Evolutionary conservation across 2,329 filamentous ascomycete genomes (phyloP).

Genomic region (Myriosclerotinia scirpicola): DNA sequence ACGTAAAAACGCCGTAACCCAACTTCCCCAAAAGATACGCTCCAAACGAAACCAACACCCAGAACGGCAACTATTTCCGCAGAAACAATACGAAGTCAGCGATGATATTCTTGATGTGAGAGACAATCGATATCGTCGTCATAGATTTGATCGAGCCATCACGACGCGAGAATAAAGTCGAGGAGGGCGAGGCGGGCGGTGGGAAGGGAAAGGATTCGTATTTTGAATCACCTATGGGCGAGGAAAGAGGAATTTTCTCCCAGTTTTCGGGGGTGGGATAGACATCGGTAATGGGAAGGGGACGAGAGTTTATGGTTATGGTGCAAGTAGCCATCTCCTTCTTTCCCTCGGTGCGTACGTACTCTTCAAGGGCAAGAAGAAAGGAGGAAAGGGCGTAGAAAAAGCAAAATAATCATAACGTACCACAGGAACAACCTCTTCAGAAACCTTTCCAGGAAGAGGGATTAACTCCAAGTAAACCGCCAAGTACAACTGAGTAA

Average conservation of each 20-base stretch:
- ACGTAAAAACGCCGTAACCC: conserved; percentile 89
- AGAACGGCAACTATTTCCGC: conserved; percentile 76
- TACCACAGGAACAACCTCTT: conserved; percentile 87
- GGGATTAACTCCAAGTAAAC: conserved; percentile 83
- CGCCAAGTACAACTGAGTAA: conserved; percentile 76
- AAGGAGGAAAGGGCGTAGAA: not conserved
- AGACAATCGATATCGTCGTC: conserved; percentile 17
- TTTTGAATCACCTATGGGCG: conserved; percentile 1
- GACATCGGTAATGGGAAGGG: not conserved
- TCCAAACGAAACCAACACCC: conserved; percentile 86
- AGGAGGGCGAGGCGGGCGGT: conserved; percentile 5
- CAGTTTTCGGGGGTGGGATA: conserved; percentile 12
- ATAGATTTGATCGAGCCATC: conserved; percentile 19
- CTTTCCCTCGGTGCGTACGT: conserved; percentile 14
- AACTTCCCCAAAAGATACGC: conserved; percentile 90
- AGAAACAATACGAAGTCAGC: conserved; percentile 21
- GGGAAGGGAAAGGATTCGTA: conserved; percentile 26
- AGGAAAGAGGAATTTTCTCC: conserved; percentile 7
- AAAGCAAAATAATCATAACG: conserved; percentile 42
- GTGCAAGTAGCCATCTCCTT: conserved; percentile 20
- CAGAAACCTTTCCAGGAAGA: conserved; percentile 73
- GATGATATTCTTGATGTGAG: conserved; percentile 20
- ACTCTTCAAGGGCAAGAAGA: conserved; percentile 9
- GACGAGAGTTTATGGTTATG: conserved; percentile 5
- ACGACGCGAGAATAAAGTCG: conserved; percentile 21